phyloP scores from a whole-genome alignment of 2,329 filamentous ascomycete genomes.

The Lecanicillium sp. region DNA sequence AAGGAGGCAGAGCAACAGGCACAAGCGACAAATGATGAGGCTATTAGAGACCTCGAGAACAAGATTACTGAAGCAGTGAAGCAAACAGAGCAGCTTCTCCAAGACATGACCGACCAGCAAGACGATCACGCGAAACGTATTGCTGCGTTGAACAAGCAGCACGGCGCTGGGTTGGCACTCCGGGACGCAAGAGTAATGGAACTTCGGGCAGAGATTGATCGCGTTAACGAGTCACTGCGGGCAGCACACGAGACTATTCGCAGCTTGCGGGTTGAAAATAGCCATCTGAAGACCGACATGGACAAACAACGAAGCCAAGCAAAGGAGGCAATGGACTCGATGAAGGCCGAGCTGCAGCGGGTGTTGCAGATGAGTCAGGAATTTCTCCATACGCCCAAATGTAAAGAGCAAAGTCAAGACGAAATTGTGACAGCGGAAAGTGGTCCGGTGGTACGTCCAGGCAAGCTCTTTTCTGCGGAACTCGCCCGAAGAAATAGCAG shows the following conservation, averaged over 20 bases:
- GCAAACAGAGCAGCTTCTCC: constrained; percentile 28
- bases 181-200: constrained; percentile 42
- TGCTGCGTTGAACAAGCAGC: constrained; percentile 26
- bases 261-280: constrained; percentile 37
- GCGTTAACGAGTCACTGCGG: constrained; percentile 35
- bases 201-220: constrained; percentile 39
- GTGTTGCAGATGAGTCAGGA: constrained; percentile 38
- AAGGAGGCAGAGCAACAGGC: constrained; percentile 24
- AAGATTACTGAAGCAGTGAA: constrained; percentile 32
- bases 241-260: constrained; percentile 38
- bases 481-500: constrained; percentile 20
- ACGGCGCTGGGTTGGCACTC: constrained; percentile 39
- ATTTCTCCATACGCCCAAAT: constrained; percentile 27
- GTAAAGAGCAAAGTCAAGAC: constrained; percentile 2
- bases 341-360: constrained; percentile 43
- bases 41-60: constrained; percentile 33
- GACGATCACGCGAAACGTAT: constrained; percentile 24
- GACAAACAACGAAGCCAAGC: constrained; percentile 31
- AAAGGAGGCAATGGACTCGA: constrained; percentile 35
- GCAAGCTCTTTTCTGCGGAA: constrained; percentile 17
- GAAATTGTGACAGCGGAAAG: constrained; percentile 3
- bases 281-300: constrained; percentile 24
- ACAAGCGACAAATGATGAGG: constrained; percentile 26
- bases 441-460: constrained; percentile 10
- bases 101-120: constrained; percentile 29